A percentile compares a stretch with the other conserved stretches of the same genome.
Evolutionary conservation across 352 stramenopile species (phyloP).

Genomic region (Pythium rishiriense): DNA sequence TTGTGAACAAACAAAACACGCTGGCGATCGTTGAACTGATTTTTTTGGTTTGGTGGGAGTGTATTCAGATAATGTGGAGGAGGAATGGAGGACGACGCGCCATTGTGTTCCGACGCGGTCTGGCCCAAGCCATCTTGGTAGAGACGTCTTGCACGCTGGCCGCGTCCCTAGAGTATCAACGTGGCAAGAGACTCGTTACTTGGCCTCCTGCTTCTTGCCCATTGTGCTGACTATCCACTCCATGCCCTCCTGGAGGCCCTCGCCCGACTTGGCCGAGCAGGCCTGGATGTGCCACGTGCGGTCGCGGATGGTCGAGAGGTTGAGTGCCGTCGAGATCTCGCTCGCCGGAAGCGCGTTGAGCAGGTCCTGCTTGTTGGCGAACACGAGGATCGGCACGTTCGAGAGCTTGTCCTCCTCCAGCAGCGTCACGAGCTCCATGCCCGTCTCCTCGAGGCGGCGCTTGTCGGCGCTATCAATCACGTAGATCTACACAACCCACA

Average conservation of each 20-base stretch:
- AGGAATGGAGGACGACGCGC: neutral
- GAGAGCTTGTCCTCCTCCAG: conserved; percentile 94
- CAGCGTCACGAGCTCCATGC: conserved; percentile 91
- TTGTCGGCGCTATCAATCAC: conserved; percentile 95
- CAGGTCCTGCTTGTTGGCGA: conserved; percentile 97
- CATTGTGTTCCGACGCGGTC: too few relatives aligned
- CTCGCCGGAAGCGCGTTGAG: conserved; percentile 89
- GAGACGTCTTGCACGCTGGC: too few relatives aligned
- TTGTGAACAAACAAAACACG: neutral
- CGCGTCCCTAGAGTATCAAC: too few relatives aligned
- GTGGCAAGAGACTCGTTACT: too few relatives aligned
- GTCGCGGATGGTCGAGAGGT: conserved; percentile 88
- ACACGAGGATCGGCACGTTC: conserved; percentile 93
- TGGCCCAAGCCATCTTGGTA: too few relatives aligned
- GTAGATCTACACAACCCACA: conserved; percentile 75
- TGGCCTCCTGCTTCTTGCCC: conserved; percentile 60
- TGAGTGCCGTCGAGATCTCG: conserved; percentile 91
- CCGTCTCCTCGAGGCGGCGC: conserved; percentile 92
- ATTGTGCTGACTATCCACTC: conserved; percentile 88
- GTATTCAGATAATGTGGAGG: neutral
- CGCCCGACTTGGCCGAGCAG: conserved; percentile 88
- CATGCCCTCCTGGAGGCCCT: conserved; percentile 89
- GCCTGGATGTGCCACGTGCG: conserved; percentile 90
- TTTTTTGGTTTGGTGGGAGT: too few relatives aligned
- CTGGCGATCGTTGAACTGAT: too few relatives aligned